Base-by-base conservation (phyloP, 2,329 filamentous ascomycete genomes). In the Tolypocladium guangdongense region DNA sequence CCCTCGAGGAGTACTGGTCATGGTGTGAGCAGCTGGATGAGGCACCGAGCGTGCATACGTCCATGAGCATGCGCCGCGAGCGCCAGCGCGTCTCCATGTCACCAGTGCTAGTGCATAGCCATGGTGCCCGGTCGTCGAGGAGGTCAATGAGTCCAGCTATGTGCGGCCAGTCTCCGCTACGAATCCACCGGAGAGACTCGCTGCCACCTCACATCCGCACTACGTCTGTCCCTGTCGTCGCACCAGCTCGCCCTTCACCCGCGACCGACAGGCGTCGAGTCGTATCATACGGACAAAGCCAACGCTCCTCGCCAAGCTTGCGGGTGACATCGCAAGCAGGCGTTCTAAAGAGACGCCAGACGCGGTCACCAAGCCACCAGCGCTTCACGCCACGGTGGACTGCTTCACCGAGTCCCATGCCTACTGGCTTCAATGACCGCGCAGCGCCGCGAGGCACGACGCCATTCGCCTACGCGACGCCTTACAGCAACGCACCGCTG, bases 391-490 rank as follows among this genome's bases (percentile, higher is more conserved):
- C 81, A 0, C 74, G 79, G 30, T 78, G 75, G 72, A 83, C 77
- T 54, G 70, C 69, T 33, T 79, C 68, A 53, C 75, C 69, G 49
- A 79, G 69, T 61, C 71, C 74, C 5, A 65, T 69, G 56, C 70
- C 68, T 4, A 62, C 68, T 35, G 63, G 63, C 4, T 54, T 67
- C 5, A 64, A 63, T 7, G 68, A 73, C 46, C 66, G 66, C 51
- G 59, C 65, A 60, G 35, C 45, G 18, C 24, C 33, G 18, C 54
- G 57, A 2, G 67, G 66, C 16, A 74, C 72, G 14, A 82, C 78
- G 0, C 86, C 84, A 0, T 83, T 83, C 58, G 83, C 82, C n/a
- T 90, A 90, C 62, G 85, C 86, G 3, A 91, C 87, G 0, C 87
- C 87, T 0, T 77, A 85, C 63, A 90, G 86, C 62, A 84, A 83